Conservation (phyloP, 768 basidiomycete species). For the Boletus subcaerulescens region DNA sequence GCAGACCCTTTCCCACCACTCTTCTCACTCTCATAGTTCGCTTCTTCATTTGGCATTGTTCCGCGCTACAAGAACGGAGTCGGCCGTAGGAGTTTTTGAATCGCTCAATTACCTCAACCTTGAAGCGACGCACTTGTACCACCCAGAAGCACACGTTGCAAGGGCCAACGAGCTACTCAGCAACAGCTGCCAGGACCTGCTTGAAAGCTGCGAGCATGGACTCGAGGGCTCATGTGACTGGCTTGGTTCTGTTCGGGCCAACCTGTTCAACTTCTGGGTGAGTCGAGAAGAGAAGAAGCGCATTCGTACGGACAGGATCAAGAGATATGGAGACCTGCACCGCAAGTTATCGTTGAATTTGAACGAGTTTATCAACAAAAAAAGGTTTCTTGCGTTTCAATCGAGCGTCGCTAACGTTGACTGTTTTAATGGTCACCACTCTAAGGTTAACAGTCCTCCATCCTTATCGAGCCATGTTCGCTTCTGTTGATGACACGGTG, state of each 20-base stretch:
- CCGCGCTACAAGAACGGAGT: background rate
- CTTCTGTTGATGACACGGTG: conserved; percentile 29
- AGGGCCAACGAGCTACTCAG: background rate
- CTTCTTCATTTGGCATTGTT: background rate
- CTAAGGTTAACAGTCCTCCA: conserved; percentile 43
- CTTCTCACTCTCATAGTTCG: background rate
- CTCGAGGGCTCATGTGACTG: conserved; percentile 46
- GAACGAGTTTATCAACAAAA: conserved; percentile 45
- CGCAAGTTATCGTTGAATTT: conserved; percentile 36
- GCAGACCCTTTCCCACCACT: background rate
- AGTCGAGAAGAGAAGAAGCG: conserved; percentile 28
- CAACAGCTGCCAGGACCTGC: conserved; percentile 34
- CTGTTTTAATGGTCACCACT: background rate
- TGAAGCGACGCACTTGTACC: background rate
- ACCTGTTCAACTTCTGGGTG: conserved; percentile 38
- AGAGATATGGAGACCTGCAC: conserved; percentile 36
- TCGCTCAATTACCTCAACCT: background rate
- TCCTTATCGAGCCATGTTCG: conserved; percentile 56
- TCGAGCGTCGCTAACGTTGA: background rate
- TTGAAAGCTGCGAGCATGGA: conserved; percentile 42
- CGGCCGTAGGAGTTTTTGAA: background rate
- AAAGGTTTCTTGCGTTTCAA: conserved; percentile 39
- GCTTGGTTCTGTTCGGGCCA: conserved; percentile 42
- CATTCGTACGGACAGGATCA: conserved; percentile 34
- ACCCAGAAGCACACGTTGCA: background rate